These are phyloP conservation scores for Guadua angustifolia DNA, from an alignment of 176 grass and related monocot species.

Conservation along the genomic window DNA sequence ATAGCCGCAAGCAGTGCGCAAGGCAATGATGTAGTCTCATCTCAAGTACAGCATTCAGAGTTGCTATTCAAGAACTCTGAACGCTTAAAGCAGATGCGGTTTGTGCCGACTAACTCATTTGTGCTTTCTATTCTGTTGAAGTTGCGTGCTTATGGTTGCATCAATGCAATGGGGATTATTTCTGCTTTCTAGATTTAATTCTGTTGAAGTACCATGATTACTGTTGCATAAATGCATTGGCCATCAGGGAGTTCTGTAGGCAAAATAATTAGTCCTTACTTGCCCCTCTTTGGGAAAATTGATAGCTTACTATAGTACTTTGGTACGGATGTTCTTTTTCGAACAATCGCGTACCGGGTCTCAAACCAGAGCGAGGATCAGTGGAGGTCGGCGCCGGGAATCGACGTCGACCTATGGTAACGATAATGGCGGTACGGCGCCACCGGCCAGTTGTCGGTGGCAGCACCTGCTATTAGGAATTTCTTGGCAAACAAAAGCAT, in stretches of 20 bases:
- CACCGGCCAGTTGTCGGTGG: no score
- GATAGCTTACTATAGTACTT: constrained; percentile 11
- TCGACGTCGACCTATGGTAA: no score
- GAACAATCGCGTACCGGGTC: no score
- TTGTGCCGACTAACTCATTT: constrained; percentile 13
- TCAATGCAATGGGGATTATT: background rate
- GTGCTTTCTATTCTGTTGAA: background rate
- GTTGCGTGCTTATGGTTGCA: background rate
- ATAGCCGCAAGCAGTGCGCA: constrained; percentile 37
- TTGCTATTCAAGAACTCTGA: constrained; percentile 45
- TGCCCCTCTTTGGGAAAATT: background rate
- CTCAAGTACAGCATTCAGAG: constrained; percentile 48
- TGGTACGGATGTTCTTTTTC: no score
- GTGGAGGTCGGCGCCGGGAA: no score
- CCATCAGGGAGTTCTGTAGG: background rate
- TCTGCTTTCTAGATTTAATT: background rate
- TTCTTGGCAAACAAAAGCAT: no score
- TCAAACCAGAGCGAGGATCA: no score
- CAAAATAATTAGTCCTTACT: background rate
- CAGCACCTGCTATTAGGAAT: no score
- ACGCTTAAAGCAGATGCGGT: constrained; percentile 52
- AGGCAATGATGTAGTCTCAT: constrained; percentile 42
- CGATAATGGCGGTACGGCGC: no score
- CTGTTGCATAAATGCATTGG: background rate
- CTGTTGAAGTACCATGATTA: background rate